Conservation (phyloP, 2,329 filamentous ascomycete species). For the Aaosphaeria arxii region DNA sequence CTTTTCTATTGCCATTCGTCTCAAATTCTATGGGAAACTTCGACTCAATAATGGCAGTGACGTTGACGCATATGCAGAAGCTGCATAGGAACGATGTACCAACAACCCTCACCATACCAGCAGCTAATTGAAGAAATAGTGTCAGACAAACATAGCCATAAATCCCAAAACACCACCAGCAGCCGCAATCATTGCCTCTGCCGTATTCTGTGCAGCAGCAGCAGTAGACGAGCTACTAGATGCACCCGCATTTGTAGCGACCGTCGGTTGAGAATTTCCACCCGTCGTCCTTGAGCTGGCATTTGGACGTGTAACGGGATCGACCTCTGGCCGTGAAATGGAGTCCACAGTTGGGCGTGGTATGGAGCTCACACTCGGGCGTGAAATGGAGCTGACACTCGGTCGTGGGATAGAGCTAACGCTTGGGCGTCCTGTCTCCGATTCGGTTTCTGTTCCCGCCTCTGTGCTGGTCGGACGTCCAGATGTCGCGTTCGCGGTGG, state of each 20-base stretch:
- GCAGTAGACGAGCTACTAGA: background rate
- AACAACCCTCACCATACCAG: no score
- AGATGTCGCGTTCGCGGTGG: background rate
- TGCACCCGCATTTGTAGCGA: background rate
- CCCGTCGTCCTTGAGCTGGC: background rate
- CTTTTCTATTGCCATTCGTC: no score
- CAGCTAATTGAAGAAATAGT: no score
- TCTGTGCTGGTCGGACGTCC: background rate
- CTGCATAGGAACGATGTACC: no score
- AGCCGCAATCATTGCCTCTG: slow-evolving; percentile 1
- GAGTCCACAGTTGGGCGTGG: background rate
- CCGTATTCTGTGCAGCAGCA: slow-evolving; percentile 6
- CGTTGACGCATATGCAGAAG: no score
- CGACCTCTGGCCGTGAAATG: background rate
- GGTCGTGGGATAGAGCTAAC: background rate
- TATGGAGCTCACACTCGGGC: background rate
- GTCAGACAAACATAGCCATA: slow-evolving; percentile 6
- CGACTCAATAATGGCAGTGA: no score
- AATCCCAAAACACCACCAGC: slow-evolving; percentile 7
- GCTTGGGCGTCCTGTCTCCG: background rate
- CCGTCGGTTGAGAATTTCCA: background rate
- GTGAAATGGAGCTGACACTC: background rate
- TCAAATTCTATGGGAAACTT: no score
- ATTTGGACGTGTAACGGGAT: background rate
- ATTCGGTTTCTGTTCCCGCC: background rate